These are phyloP conservation scores for Pyricularia pennisetigena DNA, from an alignment of 2,329 filamentous ascomycete species.

Conservation along the genomic window DNA sequence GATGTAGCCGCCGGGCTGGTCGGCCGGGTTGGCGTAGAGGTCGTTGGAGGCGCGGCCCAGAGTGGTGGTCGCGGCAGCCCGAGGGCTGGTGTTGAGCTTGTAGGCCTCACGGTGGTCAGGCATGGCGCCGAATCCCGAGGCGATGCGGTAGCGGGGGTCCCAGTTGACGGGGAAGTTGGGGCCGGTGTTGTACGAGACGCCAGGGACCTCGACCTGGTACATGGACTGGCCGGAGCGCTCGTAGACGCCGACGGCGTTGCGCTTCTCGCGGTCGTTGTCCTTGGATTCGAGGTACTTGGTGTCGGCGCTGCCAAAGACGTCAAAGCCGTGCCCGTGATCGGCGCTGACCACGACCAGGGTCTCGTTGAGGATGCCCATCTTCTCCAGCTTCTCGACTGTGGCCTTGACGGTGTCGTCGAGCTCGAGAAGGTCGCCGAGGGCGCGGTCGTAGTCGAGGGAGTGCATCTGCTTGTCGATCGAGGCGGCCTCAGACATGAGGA, in stretches of 20 bases:
- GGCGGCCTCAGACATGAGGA: conserved; percentile 80
- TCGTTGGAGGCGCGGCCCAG: conserved; percentile 39
- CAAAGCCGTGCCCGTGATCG: conserved; percentile 86
- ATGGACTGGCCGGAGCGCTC: conserved; percentile 63
- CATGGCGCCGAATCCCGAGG: conserved; percentile 58
- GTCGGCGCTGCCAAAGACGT: conserved; percentile 66
- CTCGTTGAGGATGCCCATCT: conserved; percentile 57
- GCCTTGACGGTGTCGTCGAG: conserved; percentile 75
- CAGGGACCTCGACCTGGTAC: conserved; percentile 51
- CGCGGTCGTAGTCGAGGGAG: conserved; percentile 72
- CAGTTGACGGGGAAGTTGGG: conserved; percentile 74
- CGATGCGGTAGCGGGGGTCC: conserved; percentile 76
- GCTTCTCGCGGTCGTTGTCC: conserved; percentile 59
- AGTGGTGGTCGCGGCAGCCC: conserved; percentile 20
- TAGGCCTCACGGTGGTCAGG: conserved; percentile 74
- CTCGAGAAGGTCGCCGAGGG: conserved; percentile 75
- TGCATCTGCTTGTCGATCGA: conserved; percentile 91
- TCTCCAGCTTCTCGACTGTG: conserved; percentile 59
- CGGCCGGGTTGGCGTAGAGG: conserved; percentile 58
- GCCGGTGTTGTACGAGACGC: conserved; percentile 61
- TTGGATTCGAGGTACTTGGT: conserved; percentile 61
- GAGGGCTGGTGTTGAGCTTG: conserved; percentile 55
- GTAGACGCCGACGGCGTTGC: conserved; percentile 66
- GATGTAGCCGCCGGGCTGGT: conserved; percentile 56
- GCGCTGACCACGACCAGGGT: conserved; percentile 74